Evolutionary conservation across 1,284 basidiomycete species (phyloP).

Genomic region (Earliella scabrosa): DNA sequence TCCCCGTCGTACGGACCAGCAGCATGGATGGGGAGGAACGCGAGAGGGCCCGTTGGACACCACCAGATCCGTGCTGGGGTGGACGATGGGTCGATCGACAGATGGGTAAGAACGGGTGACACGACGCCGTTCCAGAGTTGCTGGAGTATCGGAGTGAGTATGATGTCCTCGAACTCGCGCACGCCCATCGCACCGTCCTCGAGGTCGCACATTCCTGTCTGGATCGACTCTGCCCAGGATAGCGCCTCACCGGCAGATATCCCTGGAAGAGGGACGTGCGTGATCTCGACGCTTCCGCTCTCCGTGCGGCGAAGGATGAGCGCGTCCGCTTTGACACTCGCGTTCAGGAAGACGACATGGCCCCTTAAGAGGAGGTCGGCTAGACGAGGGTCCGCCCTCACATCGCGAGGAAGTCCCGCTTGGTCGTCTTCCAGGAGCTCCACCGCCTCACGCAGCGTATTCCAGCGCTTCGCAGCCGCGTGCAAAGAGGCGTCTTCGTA

Average conservation of each 20-base stretch:
- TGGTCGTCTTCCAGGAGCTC: neutral
- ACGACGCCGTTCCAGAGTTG: neutral
- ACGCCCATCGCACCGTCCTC: slow-evolving; percentile 3
- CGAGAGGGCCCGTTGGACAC: slow-evolving; percentile 29
- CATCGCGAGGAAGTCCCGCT: neutral
- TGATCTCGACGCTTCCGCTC: neutral
- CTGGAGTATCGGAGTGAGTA: slow-evolving; percentile 5
- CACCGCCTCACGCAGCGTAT: neutral
- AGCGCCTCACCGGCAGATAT: neutral
- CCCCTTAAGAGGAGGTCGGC: neutral
- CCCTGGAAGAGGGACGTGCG: slow-evolving; percentile 8
- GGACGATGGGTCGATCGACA: neutral
- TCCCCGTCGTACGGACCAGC: slow-evolving; percentile 21
- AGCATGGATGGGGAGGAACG: slow-evolving; percentile 31
- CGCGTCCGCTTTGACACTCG: slow-evolving; percentile 6
- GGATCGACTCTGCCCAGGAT: slow-evolving; percentile 8
- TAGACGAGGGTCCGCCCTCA: neutral
- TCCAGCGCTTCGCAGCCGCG: neutral
- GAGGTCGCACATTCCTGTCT: slow-evolving; percentile 5
- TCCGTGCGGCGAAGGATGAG: slow-evolving; percentile 1
- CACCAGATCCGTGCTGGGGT: slow-evolving; percentile 24
- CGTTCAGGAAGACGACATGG: slow-evolving; percentile 9
- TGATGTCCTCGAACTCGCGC: slow-evolving; percentile 7
- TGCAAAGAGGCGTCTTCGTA: slow-evolving; percentile 2
- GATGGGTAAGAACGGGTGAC: neutral